phyloP scores from a whole-genome alignment of 2,329 filamentous ascomycete species.

The Calonectria honghensis region DNA sequence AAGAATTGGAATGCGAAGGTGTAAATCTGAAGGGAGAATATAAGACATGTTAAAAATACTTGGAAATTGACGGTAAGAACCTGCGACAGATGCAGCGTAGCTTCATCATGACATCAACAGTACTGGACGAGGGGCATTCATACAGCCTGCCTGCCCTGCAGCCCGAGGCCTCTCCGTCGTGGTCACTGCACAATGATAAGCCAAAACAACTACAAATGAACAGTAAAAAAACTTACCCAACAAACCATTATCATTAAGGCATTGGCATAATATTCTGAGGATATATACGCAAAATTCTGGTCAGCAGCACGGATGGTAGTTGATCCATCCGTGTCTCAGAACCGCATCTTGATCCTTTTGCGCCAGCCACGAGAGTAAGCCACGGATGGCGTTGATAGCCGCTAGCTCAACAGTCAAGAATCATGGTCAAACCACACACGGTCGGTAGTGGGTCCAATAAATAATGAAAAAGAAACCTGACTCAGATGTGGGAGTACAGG shows the following conservation, averaged over 20 bases:
- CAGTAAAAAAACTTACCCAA: no score
- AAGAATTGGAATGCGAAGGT: background rate
- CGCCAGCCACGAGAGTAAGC: background rate
- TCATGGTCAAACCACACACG: conserved; percentile 1
- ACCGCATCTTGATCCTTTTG: background rate
- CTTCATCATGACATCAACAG: background rate
- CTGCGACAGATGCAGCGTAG: background rate
- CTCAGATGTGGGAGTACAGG: conserved; percentile 11
- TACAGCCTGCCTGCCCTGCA: background rate
- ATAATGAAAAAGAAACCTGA: conserved; percentile 25
- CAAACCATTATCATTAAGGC: no score
- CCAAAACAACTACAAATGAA: background rate
- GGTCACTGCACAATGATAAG: background rate
- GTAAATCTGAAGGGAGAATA: background rate
- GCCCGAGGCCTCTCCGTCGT: no score
- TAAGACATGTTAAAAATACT: background rate
- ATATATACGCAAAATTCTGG: background rate
- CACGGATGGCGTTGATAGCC: conserved; percentile 4
- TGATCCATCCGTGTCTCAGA: background rate
- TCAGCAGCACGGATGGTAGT: background rate
- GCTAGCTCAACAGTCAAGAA: conserved; percentile 1
- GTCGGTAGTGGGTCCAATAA: background rate
- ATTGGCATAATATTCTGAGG: background rate
- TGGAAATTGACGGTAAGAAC: background rate
- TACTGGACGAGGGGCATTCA: background rate